Evolutionary conservation across 2,329 filamentous ascomycete species (phyloP).

Genomic region (Xylariaceae sp.): DNA sequence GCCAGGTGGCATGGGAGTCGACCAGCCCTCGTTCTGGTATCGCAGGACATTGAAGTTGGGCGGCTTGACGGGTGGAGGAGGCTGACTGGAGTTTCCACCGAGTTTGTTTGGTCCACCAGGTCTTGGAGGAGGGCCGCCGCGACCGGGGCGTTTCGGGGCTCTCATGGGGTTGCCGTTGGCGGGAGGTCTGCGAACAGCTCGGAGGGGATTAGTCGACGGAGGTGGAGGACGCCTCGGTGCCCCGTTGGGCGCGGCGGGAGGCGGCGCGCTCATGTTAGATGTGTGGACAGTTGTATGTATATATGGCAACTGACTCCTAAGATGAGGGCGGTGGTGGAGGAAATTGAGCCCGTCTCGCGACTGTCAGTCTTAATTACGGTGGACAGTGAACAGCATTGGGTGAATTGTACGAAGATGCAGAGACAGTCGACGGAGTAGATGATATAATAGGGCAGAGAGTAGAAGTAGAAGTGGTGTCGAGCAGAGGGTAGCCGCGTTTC

Average conservation of each 20-base stretch:
- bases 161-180: conserved; percentile 52
- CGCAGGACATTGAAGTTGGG: conserved; percentile 39
- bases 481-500: no score
- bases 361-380: no score
- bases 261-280: not conserved
- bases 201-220: conserved; percentile 36
- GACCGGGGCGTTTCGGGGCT: conserved; percentile 51
- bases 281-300: no score
- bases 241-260: conserved; percentile 39
- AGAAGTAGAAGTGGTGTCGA: no score
- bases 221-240: conserved; percentile 42
- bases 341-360: no score
- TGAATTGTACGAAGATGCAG: no score
- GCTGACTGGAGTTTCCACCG: conserved; percentile 18
- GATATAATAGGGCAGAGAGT: no score
- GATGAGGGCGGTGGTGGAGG: no score
- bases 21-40: conserved; percentile 54
- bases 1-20: conserved; percentile 43
- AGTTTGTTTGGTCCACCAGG: conserved; percentile 24
- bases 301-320: no score
- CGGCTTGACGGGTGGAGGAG: conserved; percentile 22
- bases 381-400: no score
- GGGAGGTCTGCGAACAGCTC: conserved; percentile 44
- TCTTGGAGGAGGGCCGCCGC: conserved; percentile 32
- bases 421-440: no score